Percentiles rank a stretch among this genome's conserved stretches.
phyloP scores from a whole-genome alignment of 2,329 filamentous ascomycete species.

The Aspergillus sp. region DNA sequence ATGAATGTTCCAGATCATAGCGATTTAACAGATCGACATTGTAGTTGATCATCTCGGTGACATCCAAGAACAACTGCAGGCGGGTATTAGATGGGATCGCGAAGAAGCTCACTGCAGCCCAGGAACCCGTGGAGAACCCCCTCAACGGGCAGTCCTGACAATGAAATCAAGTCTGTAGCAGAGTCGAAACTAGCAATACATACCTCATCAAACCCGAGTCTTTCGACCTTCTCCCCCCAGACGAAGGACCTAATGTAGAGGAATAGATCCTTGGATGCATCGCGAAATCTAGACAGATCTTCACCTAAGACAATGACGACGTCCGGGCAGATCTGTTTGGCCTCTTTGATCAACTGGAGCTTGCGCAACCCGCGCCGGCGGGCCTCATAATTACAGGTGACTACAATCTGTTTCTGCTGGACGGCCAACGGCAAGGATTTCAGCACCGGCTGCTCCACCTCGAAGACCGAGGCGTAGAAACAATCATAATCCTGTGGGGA shows the following conservation, averaged over 20 bases:
- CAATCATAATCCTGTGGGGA: constrained; percentile 58
- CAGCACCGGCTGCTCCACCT: constrained; percentile 74
- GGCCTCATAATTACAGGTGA: constrained; percentile 93
- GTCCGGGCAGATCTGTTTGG: constrained; percentile 76
- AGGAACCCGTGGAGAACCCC: neutral
- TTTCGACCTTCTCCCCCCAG: constrained; percentile 77
- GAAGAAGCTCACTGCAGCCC: neutral
- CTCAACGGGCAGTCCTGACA: neutral
- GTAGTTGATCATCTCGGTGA: constrained; percentile 82
- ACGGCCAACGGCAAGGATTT: constrained; percentile 76
- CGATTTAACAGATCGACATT: constrained; percentile 72
- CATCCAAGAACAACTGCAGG: constrained; percentile 68
- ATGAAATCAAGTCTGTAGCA: neutral
- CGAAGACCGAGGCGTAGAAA: constrained; percentile 92
- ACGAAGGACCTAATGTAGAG: constrained; percentile 70
- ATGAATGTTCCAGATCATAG: constrained; percentile 66
- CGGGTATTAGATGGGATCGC: neutral
- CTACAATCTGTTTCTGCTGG: constrained; percentile 89
- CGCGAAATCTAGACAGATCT: constrained; percentile 79
- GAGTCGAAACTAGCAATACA: constrained; percentile 27
- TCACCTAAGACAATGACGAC: constrained; percentile 85
- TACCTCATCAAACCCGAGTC: constrained; percentile 88
- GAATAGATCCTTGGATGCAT: constrained; percentile 81
- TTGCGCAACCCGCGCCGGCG: constrained; percentile 68
- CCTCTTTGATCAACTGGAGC: constrained; percentile 81